phyloP scores from a whole-genome alignment of 129 eudicot genomes.

The Lactuca sativa region DNA sequence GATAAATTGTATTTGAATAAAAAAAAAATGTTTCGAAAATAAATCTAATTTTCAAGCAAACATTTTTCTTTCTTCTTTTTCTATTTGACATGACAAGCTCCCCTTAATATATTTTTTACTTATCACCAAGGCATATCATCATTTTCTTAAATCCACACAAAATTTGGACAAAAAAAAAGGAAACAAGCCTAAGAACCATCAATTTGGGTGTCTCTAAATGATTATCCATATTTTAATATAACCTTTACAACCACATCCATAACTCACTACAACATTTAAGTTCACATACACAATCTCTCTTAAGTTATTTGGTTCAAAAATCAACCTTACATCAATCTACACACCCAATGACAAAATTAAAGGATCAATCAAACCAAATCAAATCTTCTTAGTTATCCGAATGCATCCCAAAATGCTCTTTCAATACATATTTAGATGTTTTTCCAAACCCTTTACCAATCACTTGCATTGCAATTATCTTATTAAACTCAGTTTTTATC shows the following conservation, averaged over 20 bases:
- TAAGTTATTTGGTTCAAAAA: not conserved
- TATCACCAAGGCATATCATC: too few species aligned
- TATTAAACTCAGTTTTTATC: conserved; percentile 52
- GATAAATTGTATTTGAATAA: too few species aligned
- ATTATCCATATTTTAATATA: not conserved
- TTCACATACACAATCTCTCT: conserved; percentile 1
- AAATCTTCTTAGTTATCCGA: conserved; percentile 26
- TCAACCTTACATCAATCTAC: conserved; percentile 14
- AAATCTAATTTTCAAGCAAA: too few species aligned
- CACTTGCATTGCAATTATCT: conserved; percentile 58
- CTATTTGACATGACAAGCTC: too few species aligned
- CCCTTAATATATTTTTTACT: too few species aligned
- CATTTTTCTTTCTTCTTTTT: too few species aligned
- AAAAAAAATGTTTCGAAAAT: too few species aligned
- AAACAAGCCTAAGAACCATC: too few species aligned
- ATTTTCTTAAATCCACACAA: too few species aligned
- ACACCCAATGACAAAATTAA: not conserved
- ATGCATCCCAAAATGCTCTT: conserved; percentile 58
- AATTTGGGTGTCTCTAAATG: too few species aligned
- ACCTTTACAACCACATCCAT: conserved; percentile 7
- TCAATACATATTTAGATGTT: conserved; percentile 51
- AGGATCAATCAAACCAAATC: not conserved
- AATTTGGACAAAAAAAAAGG: too few species aligned
- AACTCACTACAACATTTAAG: conserved; percentile 12
- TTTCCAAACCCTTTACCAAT: conserved; percentile 69